Percentiles rank a stretch among this genome's conserved stretches.
phyloP scores from a whole-genome alignment of 345 rosid species.

The Leavenworthia alabamica region DNA sequence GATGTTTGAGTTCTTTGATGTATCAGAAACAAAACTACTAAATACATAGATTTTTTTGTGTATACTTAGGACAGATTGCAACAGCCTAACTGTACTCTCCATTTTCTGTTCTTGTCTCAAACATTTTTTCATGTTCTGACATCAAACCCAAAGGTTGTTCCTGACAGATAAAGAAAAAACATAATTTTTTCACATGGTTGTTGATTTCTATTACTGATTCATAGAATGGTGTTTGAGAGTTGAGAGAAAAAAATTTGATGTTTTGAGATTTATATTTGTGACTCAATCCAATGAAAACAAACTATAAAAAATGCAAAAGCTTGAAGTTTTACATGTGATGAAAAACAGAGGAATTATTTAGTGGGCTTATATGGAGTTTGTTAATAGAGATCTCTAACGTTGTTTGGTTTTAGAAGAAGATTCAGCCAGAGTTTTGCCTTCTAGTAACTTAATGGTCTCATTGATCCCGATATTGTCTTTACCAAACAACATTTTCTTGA shows the following conservation, averaged over 20 bases:
- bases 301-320: neutral
- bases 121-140: neutral
- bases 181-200: neutral
- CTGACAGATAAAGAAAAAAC: neutral
- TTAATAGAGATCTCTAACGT: neutral
- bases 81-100: neutral
- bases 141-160: slow-evolving; percentile 2
- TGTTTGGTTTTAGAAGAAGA: neutral
- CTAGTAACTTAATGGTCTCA: slow-evolving; percentile 20
- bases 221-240: neutral
- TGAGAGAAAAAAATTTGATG: neutral
- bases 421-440: neutral
- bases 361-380: neutral
- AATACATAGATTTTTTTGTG: slow-evolving; percentile 29
- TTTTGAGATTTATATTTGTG: neutral
- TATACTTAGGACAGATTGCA: slow-evolving; percentile 26
- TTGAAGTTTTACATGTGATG: neutral
- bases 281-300: neutral
- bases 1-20: neutral
- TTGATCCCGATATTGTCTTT: neutral
- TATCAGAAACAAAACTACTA: slow-evolving; percentile 21
- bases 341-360: neutral
- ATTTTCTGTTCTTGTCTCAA: neutral
- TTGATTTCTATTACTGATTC: neutral
- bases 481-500: slow-evolving; percentile 18